Evolutionary conservation across 2,329 filamentous ascomycete species (phyloP).

Genomic region (Dactylellina leptospora): DNA sequence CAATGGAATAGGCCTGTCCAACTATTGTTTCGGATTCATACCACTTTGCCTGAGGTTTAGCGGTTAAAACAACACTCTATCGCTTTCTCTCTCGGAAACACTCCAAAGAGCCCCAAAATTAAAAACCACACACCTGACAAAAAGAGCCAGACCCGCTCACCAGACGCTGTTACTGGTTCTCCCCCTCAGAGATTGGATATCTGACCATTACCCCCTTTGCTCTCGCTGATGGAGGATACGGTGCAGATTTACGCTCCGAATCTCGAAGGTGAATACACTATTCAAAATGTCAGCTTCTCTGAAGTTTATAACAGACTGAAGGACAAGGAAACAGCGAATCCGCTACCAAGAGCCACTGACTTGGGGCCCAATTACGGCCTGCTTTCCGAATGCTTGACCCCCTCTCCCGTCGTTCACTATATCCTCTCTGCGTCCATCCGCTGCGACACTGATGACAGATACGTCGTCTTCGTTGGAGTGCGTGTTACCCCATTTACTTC

Average conservation of each 20-base stretch:
- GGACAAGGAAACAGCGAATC: conserved; percentile 42
- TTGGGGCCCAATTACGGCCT: conserved; percentile 45
- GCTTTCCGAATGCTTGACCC: conserved; percentile 43
- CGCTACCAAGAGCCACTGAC: conserved; percentile 35
- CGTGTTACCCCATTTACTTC: conserved; percentile 59
- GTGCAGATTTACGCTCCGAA: conserved; percentile 33
- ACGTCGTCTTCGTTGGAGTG: conserved; percentile 77
- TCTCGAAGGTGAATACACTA: conserved; percentile 44
- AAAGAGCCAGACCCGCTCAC: background rate
- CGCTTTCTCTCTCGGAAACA: conserved; percentile 17
- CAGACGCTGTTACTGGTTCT: too few relatives aligned
- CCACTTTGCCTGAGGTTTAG: background rate
- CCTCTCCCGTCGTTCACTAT: conserved; percentile 44
- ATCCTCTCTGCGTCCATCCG: conserved; percentile 45
- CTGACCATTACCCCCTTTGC: conserved; percentile 10
- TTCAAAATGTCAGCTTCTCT: conserved; percentile 44
- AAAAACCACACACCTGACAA: background rate
- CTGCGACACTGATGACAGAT: conserved; percentile 46
- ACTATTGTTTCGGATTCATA: conserved; percentile 8
- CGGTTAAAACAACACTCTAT: conserved; percentile 21
- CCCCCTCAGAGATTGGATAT: background rate
- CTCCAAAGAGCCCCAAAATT: background rate
- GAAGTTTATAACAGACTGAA: conserved; percentile 50
- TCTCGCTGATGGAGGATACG: conserved; percentile 44
- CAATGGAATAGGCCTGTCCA: background rate